These are phyloP conservation scores for Calonectria pseudoturangicola DNA, from an alignment of 2,329 filamentous ascomycete genomes.

Conservation along the genomic window DNA sequence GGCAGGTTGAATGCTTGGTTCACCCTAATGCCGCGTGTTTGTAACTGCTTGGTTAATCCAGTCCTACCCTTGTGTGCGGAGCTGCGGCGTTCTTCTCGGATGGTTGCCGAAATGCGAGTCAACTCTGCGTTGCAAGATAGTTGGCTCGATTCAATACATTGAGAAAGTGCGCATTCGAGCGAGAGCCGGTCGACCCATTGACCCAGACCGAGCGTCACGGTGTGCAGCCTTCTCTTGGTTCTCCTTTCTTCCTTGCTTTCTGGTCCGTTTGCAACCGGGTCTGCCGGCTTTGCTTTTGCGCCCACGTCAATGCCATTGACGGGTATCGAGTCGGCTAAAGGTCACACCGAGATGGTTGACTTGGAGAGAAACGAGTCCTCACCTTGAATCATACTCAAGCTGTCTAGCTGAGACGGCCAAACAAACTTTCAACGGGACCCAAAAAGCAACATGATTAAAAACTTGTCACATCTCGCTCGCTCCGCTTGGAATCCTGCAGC, in stretches of 20 bases:
- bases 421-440: slow-evolving; percentile 12
- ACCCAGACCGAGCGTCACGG: neutral
- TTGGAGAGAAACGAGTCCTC: slow-evolving; percentile 23
- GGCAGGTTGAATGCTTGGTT: slow-evolving; percentile 26
- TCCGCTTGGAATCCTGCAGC: slow-evolving; percentile 18
- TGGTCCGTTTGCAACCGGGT: neutral
- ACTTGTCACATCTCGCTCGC: slow-evolving; percentile 31
- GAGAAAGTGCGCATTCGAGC: neutral
- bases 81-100: slow-evolving; percentile 21
- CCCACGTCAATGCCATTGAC: slow-evolving; percentile 14
- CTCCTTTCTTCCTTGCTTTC: neutral
- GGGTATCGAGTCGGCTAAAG: slow-evolving; percentile 8
- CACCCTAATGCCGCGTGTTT: slow-evolving; percentile 50
- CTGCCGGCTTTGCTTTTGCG: slow-evolving; percentile 1
- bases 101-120: slow-evolving; percentile 29
- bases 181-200: neutral
- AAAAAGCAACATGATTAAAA: neutral
- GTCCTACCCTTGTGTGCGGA: slow-evolving; percentile 22
- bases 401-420: slow-evolving; percentile 27
- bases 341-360: slow-evolving; percentile 4
- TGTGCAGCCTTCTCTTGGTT: neutral
- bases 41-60: slow-evolving; percentile 48
- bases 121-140: slow-evolving; percentile 10
- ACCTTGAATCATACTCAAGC: slow-evolving; percentile 3
- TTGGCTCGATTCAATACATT: slow-evolving; percentile 12